Evolutionary conservation across 108 stramenopile genomes (phyloP).

Genomic region (Mediolabrus comicus): DNA sequence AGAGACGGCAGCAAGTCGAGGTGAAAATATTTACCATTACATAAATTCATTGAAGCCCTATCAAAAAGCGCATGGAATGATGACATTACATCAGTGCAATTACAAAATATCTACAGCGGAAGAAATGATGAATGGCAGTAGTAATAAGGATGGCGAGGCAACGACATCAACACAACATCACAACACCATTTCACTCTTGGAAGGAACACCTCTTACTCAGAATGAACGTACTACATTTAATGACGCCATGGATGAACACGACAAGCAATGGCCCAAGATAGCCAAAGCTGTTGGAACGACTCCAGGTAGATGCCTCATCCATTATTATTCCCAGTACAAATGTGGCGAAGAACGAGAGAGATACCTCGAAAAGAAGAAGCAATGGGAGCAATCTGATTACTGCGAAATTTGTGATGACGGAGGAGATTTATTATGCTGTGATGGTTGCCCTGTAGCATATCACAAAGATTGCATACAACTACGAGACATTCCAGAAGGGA

Average conservation of each 20-base stretch:
- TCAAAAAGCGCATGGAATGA: slow-evolving; percentile 43
- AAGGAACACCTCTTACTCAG: slow-evolving; percentile 20
- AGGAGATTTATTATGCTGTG: slow-evolving; percentile 70
- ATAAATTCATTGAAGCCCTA: slow-evolving; percentile 31
- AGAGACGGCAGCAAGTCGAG: slow-evolving; percentile 28
- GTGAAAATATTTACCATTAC: slow-evolving; percentile 52
- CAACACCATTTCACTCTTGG: slow-evolving; percentile 11
- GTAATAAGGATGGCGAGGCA: not conserved
- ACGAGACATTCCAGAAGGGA: slow-evolving; percentile 62
- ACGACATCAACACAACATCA: not conserved
- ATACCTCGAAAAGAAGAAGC: slow-evolving; percentile 44
- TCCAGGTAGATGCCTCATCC: slow-evolving; percentile 44
- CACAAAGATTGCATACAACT: slow-evolving; percentile 73
- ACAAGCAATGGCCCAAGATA: slow-evolving; percentile 50
- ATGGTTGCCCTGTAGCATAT: slow-evolving; percentile 71
- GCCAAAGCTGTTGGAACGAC: slow-evolving; percentile 52
- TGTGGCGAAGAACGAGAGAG: slow-evolving; percentile 21
- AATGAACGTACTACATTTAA: slow-evolving; percentile 21
- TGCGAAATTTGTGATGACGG: slow-evolving; percentile 59
- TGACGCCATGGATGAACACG: slow-evolving; percentile 27
- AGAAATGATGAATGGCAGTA: slow-evolving; percentile 6
- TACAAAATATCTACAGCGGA: slow-evolving; percentile 44
- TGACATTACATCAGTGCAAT: slow-evolving; percentile 48
- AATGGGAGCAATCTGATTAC: slow-evolving; percentile 55
- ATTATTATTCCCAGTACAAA: slow-evolving; percentile 61